Percentiles rank a stretch among this genome's conserved stretches.
These are phyloP conservation scores for Tetracladium setigerum DNA, from an alignment of 495 filamentous ascomycete genomes.

Conservation along the genomic window DNA sequence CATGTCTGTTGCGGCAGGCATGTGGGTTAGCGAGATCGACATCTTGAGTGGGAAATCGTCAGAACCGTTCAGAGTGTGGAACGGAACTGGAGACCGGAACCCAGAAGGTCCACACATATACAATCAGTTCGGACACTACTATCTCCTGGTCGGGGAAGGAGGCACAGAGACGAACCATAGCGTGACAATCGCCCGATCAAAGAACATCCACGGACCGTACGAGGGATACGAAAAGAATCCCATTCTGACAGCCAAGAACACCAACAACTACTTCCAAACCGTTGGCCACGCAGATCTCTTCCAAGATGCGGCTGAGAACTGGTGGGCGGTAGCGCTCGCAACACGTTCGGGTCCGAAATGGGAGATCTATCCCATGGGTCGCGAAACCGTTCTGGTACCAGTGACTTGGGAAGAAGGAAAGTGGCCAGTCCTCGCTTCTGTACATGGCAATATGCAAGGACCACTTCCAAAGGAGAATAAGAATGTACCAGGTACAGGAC, in stretches of 20 bases:
- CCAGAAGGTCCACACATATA: constrained; percentile 63
- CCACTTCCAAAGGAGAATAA: constrained; percentile 23
- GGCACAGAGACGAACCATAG: constrained; percentile 51
- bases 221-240: constrained; percentile 44
- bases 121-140: constrained; percentile 57
- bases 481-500: constrained; percentile 28
- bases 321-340: constrained; percentile 46
- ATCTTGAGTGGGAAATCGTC: constrained; percentile 27
- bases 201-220: constrained; percentile 46
- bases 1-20: no score
- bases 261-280: constrained; percentile 39
- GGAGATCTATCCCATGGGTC: constrained; percentile 50
- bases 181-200: constrained; percentile 42
- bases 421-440: constrained; percentile 32
- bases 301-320: constrained; percentile 40
- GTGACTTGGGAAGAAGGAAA: constrained; percentile 40
- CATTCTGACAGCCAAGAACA: constrained; percentile 45
- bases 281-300: constrained; percentile 42
- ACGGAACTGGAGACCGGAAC: constrained; percentile 42
- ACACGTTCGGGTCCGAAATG: constrained; percentile 39
- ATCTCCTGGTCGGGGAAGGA: constrained; percentile 61
- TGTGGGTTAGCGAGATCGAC: constrained; percentile 1
- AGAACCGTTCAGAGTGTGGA: constrained; percentile 41
- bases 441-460: constrained; percentile 36
- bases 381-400: constrained; percentile 49